phyloP scores from a whole-genome alignment of 441 rosid species.

The Erodium chrysanthum region DNA sequence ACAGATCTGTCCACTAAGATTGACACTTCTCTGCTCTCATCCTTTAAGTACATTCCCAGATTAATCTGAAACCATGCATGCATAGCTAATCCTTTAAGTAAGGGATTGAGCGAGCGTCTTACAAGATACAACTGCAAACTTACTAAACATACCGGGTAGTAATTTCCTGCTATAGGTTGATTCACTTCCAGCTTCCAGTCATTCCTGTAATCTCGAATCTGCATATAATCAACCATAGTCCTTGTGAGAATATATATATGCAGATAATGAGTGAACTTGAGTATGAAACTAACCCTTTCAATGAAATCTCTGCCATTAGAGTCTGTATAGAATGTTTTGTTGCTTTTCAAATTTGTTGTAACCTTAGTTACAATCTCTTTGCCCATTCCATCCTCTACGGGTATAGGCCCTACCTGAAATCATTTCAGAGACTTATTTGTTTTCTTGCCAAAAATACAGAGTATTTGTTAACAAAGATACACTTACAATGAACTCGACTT shows the following conservation, averaged over 20 bases:
- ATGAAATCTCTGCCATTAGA: conserved; percentile 96
- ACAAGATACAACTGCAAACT: no score
- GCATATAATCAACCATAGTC: conserved; percentile 21
- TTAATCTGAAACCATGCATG: conserved; percentile 45
- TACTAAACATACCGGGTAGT: conserved; percentile 70
- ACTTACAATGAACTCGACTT: conserved; percentile 93
- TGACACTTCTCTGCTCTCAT: conserved; percentile 59
- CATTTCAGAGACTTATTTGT: no score
- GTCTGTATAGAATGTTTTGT: conserved; percentile 86
- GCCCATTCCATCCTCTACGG: conserved; percentile 69
- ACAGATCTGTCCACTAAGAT: conserved; percentile 83
- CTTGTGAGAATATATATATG: not conserved
- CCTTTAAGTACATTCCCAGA: conserved; percentile 79
- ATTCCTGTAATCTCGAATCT: conserved; percentile 85
- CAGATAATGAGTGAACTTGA: not conserved
- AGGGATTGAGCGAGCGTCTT: no score
- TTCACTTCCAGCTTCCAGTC: conserved; percentile 94
- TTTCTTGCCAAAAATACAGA: no score
- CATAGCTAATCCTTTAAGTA: no score
- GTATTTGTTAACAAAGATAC: conserved; percentile 10
- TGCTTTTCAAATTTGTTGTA: conserved; percentile 50
- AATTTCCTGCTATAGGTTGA: conserved; percentile 93
- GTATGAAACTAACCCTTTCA: conserved; percentile 53
- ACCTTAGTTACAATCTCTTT: conserved; percentile 84
- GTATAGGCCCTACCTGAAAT: conserved; percentile 79